Evolutionary conservation across 2,329 filamentous ascomycete species (phyloP).

Genomic region (Aureobasidium sp.): DNA sequence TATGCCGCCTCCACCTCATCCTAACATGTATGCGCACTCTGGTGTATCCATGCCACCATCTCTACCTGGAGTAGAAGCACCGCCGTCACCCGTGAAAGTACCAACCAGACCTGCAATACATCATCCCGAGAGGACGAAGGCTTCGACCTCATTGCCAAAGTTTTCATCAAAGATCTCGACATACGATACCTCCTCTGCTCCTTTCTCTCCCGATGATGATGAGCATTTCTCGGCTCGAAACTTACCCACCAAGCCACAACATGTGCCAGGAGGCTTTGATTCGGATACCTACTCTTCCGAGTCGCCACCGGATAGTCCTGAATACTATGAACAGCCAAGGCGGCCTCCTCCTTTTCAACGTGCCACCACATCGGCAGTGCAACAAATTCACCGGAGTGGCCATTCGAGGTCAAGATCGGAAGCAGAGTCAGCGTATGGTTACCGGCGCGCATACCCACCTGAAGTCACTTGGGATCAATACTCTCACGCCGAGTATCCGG

Average conservation of each 20-base stretch:
- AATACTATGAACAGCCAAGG: background rate
- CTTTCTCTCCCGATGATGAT: background rate
- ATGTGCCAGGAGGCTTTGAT: background rate
- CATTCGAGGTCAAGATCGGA: background rate
- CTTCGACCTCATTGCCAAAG: background rate
- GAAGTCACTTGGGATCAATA: background rate
- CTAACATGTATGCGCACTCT: background rate
- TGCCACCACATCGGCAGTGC: background rate
- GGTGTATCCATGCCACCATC: background rate
- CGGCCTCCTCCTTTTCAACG: background rate
- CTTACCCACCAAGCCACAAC: background rate
- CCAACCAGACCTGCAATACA: background rate
- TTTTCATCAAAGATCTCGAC: background rate
- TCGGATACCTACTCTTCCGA: slow-evolving; percentile 4
- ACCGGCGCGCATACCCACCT: background rate
- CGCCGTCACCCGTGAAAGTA: background rate
- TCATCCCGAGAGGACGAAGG: background rate
- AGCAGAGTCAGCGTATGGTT: background rate
- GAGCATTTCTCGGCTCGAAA: slow-evolving; percentile 2
- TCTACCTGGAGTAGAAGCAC: background rate
- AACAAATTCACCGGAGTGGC: background rate
- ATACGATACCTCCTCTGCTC: background rate
- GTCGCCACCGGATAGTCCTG: background rate
- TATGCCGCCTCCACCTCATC: background rate
- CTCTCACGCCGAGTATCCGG: background rate